Conservation (phyloP, 2,329 filamentous ascomycete species). For the Cercospora zeina region DNA sequence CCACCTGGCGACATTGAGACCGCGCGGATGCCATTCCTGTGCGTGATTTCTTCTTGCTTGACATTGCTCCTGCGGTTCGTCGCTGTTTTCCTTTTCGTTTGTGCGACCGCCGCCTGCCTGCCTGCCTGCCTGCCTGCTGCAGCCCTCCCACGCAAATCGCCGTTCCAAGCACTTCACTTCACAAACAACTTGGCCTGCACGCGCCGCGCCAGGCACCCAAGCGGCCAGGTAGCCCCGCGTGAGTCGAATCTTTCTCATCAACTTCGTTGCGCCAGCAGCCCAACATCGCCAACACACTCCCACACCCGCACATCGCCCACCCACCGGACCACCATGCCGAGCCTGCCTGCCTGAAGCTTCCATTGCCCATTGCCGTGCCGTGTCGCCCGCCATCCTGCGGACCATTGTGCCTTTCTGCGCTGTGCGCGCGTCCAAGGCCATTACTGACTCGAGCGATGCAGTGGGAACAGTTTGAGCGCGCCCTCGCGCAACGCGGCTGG, state of each 20-base stretch:
- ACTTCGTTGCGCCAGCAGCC: background rate
- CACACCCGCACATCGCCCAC: background rate
- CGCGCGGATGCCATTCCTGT: background rate
- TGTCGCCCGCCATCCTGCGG: conserved; percentile 1
- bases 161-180: conserved; percentile 13
- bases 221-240: background rate
- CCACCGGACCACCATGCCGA: background rate
- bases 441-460: conserved; percentile 22
- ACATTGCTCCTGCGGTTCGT: background rate
- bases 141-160: conserved; percentile 8
- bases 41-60: background rate
- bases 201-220: background rate
- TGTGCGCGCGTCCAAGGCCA: conserved; percentile 12
- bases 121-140: background rate
- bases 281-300: background rate
- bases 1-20: background rate
- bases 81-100: background rate
- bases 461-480: conserved; percentile 24
- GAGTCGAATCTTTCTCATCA: conserved; percentile 1
- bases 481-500: conserved; percentile 24
- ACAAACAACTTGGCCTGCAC: background rate
- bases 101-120: background rate
- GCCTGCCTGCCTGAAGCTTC: background rate
- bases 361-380: conserved; percentile 5
- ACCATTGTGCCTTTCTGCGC: conserved; percentile 10